Conservation (phyloP, 371 early-diverging fungal species). For the Mucor piriformis region DNA sequence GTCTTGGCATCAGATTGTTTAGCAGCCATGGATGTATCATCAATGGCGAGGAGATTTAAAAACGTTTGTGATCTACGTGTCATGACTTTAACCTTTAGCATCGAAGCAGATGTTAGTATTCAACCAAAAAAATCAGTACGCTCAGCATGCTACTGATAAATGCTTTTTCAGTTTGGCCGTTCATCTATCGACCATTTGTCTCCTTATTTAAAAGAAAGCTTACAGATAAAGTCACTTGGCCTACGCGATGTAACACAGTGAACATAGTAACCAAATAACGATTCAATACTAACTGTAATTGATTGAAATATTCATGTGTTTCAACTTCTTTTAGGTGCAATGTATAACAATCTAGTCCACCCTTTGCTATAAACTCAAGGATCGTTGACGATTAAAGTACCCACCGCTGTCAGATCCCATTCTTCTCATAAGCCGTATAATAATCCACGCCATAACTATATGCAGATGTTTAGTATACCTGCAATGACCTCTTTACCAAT, state of each 20-base stretch:
- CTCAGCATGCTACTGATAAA: slow-evolving; percentile 22
- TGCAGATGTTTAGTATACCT: too few relatives aligned
- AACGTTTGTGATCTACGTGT: slow-evolving; percentile 63
- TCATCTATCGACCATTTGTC: slow-evolving; percentile 20
- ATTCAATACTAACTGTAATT: too few relatives aligned
- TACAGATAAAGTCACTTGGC: slow-evolving; percentile 36
- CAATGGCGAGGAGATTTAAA: slow-evolving; percentile 34
- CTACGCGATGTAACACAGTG: slow-evolving; percentile 26
- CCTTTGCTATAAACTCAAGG: too few relatives aligned
- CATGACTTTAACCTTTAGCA: slow-evolving; percentile 62
- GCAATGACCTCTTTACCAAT: too few relatives aligned
- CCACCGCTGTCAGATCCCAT: too few relatives aligned
- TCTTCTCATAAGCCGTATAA: too few relatives aligned
- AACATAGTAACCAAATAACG: too few relatives aligned
- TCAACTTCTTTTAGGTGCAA: too few relatives aligned
- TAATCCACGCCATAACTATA: too few relatives aligned
- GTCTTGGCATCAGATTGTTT: background rate
- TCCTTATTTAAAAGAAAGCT: slow-evolving; percentile 38
- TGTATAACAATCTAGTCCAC: too few relatives aligned
- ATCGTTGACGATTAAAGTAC: too few relatives aligned
- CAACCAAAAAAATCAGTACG: slow-evolving; percentile 56
- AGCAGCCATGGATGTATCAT: background rate
- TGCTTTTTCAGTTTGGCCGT: slow-evolving; percentile 2
- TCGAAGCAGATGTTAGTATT: slow-evolving; percentile 62
- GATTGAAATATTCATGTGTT: too few relatives aligned